Conservation (phyloP, 73 alveolate species). For the Diophrys appendiculata region DNA sequence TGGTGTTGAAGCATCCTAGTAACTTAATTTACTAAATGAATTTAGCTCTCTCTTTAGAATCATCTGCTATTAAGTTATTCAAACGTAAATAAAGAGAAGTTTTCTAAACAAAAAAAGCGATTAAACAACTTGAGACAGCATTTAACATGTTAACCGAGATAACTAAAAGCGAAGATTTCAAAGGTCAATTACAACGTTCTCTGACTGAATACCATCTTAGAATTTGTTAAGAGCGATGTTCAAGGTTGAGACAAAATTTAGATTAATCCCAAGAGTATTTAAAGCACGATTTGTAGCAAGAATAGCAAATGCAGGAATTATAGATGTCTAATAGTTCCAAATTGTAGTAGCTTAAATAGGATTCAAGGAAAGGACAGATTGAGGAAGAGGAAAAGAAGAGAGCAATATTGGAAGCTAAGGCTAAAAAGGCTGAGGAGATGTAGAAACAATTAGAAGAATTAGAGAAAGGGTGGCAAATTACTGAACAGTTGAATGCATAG, state of each 20-base stretch:
- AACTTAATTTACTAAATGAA: slow-evolving; percentile 18
- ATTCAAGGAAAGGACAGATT: neutral
- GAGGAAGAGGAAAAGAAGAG: neutral
- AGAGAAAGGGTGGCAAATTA: slow-evolving; percentile 11
- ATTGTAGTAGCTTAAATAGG: slow-evolving; percentile 12
- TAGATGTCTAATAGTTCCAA: neutral
- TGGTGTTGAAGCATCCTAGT: slow-evolving; percentile 29
- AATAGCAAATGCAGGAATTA: neutral
- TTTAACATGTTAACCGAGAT: slow-evolving; percentile 15
- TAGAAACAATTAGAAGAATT: slow-evolving; percentile 18
- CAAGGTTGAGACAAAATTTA: slow-evolving; percentile 12
- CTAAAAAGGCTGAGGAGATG: slow-evolving; percentile 26
- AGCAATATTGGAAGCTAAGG: neutral
- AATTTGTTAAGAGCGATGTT: neutral
- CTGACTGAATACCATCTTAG: slow-evolving; percentile 1
- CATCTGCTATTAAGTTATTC: slow-evolving; percentile 21
- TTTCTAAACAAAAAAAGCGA: slow-evolving; percentile 36
- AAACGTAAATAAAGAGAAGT: slow-evolving; percentile 24
- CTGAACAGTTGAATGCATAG: neutral
- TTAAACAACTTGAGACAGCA: slow-evolving; percentile 18
- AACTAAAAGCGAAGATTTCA: neutral
- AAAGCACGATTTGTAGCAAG: slow-evolving; percentile 2
- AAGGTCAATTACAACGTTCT: slow-evolving; percentile 1
- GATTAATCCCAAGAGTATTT: slow-evolving; percentile 7
- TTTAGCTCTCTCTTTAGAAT: slow-evolving; percentile 28